A percentile compares a stretch with the other conserved stretches of the same genome.
Evolutionary conservation across 2,329 filamentous ascomycete species (phyloP).

Genomic region (Cercospora citrullina): DNA sequence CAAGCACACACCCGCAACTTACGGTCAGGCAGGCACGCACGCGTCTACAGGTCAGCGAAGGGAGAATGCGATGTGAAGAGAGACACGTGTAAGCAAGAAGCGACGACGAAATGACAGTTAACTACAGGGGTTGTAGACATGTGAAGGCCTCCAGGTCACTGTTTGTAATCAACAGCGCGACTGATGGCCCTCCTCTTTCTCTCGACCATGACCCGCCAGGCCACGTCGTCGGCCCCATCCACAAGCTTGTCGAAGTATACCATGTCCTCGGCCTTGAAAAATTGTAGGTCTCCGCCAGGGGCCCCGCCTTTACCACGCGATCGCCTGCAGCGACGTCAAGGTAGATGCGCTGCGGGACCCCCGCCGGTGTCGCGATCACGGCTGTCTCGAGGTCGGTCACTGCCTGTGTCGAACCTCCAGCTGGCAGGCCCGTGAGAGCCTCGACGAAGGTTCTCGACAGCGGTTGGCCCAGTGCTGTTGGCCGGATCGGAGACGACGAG

Average conservation of each 20-base stretch:
- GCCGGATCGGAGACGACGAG: neutral
- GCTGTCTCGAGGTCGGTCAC: too few species aligned
- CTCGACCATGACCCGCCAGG: neutral
- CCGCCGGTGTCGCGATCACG: neutral
- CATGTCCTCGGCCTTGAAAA: neutral
- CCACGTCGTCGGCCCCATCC: neutral
- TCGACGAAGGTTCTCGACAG: conserved; percentile 92
- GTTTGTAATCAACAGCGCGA: neutral
- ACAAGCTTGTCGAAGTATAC: too few species aligned
- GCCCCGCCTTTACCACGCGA: neutral
- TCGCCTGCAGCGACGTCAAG: neutral
- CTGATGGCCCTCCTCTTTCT: neutral
- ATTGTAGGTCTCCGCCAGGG: neutral
- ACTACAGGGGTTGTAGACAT: neutral
- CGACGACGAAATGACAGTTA: neutral
- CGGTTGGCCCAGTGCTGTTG: too few species aligned
- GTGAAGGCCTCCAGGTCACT: neutral
- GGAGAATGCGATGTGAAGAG: neutral
- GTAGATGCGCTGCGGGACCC: neutral
- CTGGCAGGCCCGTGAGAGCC: conserved; percentile 64
- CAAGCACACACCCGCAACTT: neutral
- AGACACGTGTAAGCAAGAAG: neutral
- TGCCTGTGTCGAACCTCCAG: neutral
- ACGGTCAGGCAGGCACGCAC: neutral
- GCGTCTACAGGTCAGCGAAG: neutral